Evolutionary conservation across 1,139 yeast genomes (phyloP).

Genomic region (Kluyveromyces sp.): DNA sequence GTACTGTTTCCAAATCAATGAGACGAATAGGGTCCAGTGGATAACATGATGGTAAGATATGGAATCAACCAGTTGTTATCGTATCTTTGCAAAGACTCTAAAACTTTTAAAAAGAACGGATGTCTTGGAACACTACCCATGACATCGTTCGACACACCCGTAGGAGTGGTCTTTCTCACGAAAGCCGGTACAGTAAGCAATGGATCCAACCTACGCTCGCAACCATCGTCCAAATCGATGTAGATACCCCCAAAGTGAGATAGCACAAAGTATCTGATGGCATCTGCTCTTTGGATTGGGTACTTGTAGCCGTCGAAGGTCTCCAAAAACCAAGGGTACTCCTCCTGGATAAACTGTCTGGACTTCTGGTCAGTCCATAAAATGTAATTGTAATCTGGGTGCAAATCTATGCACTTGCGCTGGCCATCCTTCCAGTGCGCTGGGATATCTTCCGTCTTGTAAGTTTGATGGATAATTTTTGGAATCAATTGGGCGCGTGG

Average conservation of each 20-base stretch:
- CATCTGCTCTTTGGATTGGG: conserved; percentile 87
- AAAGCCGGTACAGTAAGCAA: conserved; percentile 75
- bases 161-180: conserved; percentile 79
- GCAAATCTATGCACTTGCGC: conserved; percentile 62
- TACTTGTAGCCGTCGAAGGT: conserved; percentile 73
- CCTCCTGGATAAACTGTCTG: conserved; percentile 64
- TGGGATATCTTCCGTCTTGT: conserved; percentile 71
- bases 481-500: conserved; percentile 45
- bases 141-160: conserved; percentile 88
- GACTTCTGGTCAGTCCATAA: conserved; percentile 89
- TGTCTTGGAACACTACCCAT: conserved; percentile 86
- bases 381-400: conserved; percentile 81
- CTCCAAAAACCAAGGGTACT: conserved; percentile 78
- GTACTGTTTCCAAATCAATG: conserved; percentile 82
- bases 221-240: conserved; percentile 86
- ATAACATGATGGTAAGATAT: conserved; percentile 84
- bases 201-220: conserved; percentile 71
- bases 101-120: conserved; percentile 70
- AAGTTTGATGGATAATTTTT: conserved; percentile 88
- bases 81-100: conserved; percentile 56
- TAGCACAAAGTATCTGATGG: conserved; percentile 80
- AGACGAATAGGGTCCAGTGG: conserved; percentile 89
- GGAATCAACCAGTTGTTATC: conserved; percentile 74
- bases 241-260: conserved; percentile 84
- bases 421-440: conserved; percentile 76